These are phyloP conservation scores for Penicillium canescens DNA, from an alignment of 495 filamentous ascomycete genomes.

Conservation along the genomic window DNA sequence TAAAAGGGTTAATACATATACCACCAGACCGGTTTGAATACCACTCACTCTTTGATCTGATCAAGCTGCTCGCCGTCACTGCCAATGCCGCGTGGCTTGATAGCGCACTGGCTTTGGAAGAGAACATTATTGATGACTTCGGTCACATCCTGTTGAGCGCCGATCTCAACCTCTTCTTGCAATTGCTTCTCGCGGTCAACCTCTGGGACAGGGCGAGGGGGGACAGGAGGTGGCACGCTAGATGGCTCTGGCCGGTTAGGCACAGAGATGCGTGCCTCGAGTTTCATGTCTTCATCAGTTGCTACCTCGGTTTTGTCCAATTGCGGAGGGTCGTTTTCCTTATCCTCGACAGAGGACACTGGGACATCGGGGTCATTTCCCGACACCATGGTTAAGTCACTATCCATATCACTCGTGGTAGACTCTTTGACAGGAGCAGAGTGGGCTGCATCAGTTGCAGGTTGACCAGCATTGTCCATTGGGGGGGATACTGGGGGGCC, in stretches of 20 bases:
- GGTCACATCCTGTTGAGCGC: slow-evolving; percentile 84
- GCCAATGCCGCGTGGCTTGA: slow-evolving; percentile 62
- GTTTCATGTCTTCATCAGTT: slow-evolving; percentile 1
- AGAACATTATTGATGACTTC: slow-evolving; percentile 92
- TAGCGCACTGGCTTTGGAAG: slow-evolving; percentile 85
- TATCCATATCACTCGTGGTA: slow-evolving; percentile 35
- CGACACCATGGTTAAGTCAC: slow-evolving; percentile 55
- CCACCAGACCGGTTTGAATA: not conserved
- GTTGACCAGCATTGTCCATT: too few relatives aligned
- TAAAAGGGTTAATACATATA: slow-evolving; percentile 19
- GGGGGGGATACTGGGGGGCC: slow-evolving; percentile 37
- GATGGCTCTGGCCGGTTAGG: slow-evolving; percentile 17
- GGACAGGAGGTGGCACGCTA: slow-evolving; percentile 44
- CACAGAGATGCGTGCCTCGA: not conserved
- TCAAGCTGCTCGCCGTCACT: slow-evolving; percentile 76
- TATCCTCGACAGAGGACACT: slow-evolving; percentile 30
- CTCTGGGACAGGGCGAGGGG: slow-evolving; percentile 42
- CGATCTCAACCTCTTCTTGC: slow-evolving; percentile 59
- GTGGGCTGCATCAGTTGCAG: slow-evolving; percentile 12
- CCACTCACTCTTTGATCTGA: slow-evolving; percentile 64
- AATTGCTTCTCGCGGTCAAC: slow-evolving; percentile 39
- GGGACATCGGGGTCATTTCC: slow-evolving; percentile 27
- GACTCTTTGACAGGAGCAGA: slow-evolving; percentile 12
- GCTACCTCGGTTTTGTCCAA: slow-evolving; percentile 14
- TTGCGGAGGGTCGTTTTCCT: slow-evolving; percentile 43